phyloP scores from a whole-genome alignment of 225 moss, liverwort and hornwort species.

The Pseudisothecium myosuroides region DNA sequence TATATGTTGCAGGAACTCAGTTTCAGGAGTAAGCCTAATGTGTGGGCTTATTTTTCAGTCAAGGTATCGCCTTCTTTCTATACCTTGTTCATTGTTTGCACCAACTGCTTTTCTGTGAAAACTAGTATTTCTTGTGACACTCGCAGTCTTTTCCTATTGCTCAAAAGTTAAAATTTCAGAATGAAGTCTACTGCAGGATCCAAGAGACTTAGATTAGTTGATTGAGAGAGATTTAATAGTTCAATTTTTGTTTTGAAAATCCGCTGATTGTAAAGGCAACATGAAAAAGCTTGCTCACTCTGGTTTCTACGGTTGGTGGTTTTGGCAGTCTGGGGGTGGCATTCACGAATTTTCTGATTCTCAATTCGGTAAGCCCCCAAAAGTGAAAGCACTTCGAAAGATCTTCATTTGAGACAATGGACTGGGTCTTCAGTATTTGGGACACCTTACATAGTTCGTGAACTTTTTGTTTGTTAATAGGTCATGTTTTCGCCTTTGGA shows the following conservation, averaged over 20 bases:
- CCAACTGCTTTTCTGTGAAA: neutral
- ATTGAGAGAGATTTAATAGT: neutral
- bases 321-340: constrained; percentile 84
- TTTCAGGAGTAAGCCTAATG: constrained; percentile 92
- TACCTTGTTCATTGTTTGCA: neutral
- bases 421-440: neutral
- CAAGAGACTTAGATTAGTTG: neutral
- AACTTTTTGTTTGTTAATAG: constrained; percentile 13
- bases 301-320: neutral
- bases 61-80: constrained; percentile 40
- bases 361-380: constrained; percentile 62
- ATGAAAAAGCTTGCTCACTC: neutral
- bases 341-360: constrained; percentile 99
- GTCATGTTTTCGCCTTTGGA: constrained; percentile 95
- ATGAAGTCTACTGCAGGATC: neutral
- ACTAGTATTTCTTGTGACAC: neutral
- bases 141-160: neutral
- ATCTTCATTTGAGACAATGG: neutral
- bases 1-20: constrained; percentile 71
- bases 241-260: neutral
- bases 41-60: constrained; percentile 99
- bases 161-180: neutral
- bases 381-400: neutral
- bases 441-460: neutral
- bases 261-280: neutral